A percentile compares a stretch with the other conserved stretches of the same genome.
Conservation (phyloP, 805 yeast species). For the Yarrowia sp. region DNA sequence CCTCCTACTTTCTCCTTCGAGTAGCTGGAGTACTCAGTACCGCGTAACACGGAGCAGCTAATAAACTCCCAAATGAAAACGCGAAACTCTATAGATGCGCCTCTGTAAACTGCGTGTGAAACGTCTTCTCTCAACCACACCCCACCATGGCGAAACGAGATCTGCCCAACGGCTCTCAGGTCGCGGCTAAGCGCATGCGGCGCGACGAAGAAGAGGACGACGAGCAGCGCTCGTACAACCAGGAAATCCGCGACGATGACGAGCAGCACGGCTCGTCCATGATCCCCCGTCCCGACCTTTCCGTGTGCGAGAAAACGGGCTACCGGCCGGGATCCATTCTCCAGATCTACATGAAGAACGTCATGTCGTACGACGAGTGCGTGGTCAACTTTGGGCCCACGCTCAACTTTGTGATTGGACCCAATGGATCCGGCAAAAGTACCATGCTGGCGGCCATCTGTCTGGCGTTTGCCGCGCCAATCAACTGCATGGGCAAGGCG, state of each 20-base stretch:
- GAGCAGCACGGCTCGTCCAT: background rate
- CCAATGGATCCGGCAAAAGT: slow-evolving; percentile 94
- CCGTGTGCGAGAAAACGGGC: slow-evolving; percentile 33
- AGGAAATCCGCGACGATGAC: background rate
- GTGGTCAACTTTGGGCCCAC: slow-evolving; percentile 76
- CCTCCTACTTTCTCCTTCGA: background rate
- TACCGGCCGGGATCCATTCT: slow-evolving; percentile 50
- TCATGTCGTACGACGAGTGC: slow-evolving; percentile 61
- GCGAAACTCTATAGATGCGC: background rate
- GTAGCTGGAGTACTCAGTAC: too few species aligned
- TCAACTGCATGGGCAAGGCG: slow-evolving; percentile 14
- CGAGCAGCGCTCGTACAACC: background rate
- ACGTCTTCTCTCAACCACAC: too few species aligned
- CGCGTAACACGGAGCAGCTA: background rate
- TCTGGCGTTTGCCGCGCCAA: slow-evolving; percentile 53
- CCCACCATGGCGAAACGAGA: slow-evolving; percentile 8
- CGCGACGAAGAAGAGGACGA: background rate
- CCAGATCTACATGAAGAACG: slow-evolving; percentile 54
- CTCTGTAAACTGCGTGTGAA: too few species aligned
- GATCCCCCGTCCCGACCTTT: background rate
- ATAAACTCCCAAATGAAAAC: slow-evolving; percentile 2
- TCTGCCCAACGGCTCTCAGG: background rate
- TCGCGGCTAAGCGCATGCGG: background rate
- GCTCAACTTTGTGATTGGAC: slow-evolving; percentile 89
- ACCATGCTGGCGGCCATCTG: slow-evolving; percentile 92